Conservation (phyloP, 495 filamentous ascomycete species). For the Arthonia radiata region DNA sequence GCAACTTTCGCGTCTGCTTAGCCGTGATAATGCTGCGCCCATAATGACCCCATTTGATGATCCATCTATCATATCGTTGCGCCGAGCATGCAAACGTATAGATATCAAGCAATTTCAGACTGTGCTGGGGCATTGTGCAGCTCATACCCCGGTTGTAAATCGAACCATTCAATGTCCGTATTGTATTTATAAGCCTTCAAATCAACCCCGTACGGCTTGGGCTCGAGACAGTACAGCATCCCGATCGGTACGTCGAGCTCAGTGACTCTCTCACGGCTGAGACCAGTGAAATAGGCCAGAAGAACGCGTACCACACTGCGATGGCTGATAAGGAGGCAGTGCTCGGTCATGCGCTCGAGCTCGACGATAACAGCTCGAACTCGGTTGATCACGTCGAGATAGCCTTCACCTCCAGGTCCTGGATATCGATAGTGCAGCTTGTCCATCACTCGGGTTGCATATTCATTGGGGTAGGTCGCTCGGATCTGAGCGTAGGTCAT, state of each 20-base stretch:
- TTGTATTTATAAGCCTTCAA: constrained; percentile 89
- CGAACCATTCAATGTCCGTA: constrained; percentile 47
- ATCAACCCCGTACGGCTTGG: constrained; percentile 92
- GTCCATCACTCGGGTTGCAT: constrained; percentile 40
- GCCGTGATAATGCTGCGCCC: no score
- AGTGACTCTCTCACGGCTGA: constrained; percentile 72
- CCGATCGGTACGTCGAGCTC: constrained; percentile 82
- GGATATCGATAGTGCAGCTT: constrained; percentile 90
- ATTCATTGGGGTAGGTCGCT: constrained; percentile 49
- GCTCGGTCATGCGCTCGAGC: constrained; percentile 88
- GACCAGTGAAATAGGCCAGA: constrained; percentile 83
- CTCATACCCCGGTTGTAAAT: constrained; percentile 53
- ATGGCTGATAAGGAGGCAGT: constrained; percentile 74
- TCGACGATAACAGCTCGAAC: constrained; percentile 90
- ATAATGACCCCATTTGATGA: no score
- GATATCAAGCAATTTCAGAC: no score
- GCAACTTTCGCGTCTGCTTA: no score
- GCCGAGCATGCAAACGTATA: no score
- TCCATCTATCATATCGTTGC: no score
- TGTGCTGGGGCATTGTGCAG: constrained; percentile 28
- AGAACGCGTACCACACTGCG: constrained; percentile 75
- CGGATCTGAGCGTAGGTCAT: constrained; percentile 83
- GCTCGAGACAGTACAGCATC: constrained; percentile 78
- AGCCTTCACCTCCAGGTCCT: constrained; percentile 83
- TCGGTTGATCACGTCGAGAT: constrained; percentile 88